Conservation (phyloP, 495 filamentous ascomycete species). For the Choiromyces venosus region DNA sequence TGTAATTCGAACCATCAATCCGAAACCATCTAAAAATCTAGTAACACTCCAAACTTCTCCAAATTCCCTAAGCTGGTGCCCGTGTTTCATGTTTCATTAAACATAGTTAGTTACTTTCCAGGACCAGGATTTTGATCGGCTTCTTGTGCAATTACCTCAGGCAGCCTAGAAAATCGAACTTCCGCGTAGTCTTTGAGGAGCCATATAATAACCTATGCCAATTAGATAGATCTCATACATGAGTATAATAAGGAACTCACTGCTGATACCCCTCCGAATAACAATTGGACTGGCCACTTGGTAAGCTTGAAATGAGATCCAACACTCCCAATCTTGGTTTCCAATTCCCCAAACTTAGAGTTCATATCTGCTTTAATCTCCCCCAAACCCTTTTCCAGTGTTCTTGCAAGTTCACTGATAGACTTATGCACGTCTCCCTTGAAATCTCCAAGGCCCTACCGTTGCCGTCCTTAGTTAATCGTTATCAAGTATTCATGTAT, state of each 20-base stretch:
- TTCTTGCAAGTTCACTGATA: constrained; percentile 21
- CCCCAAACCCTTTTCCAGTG: constrained; percentile 20
- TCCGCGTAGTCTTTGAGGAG: constrained; percentile 1
- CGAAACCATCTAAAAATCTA: neutral
- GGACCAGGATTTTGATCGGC: constrained; percentile 7
- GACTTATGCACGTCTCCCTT: constrained; percentile 18
- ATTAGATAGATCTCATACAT: constrained; percentile 6
- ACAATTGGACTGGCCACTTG: constrained; percentile 7
- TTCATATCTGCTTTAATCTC: constrained; percentile 8
- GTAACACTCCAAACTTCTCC: neutral
- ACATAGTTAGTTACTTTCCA: constrained; percentile 1
- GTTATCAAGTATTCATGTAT: constrained; percentile 25
- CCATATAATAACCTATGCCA: constrained; percentile 5
- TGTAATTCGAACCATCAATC: constrained; percentile 18
- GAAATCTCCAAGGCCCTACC: constrained; percentile 21
- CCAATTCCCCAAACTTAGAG: constrained; percentile 9
- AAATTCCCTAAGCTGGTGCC: constrained; percentile 1
- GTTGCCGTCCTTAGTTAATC: constrained; percentile 7
- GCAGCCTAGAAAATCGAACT: neutral
- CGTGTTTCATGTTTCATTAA: constrained; percentile 5
- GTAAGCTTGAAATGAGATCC: constrained; percentile 8
- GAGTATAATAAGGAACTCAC: neutral
- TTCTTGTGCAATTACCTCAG: neutral
- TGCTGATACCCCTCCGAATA: constrained; percentile 12
- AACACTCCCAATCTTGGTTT: constrained; percentile 1